Evolutionary conservation across 768 basidiomycete genomes (phyloP).

Genomic region (Paxillus involutus): DNA sequence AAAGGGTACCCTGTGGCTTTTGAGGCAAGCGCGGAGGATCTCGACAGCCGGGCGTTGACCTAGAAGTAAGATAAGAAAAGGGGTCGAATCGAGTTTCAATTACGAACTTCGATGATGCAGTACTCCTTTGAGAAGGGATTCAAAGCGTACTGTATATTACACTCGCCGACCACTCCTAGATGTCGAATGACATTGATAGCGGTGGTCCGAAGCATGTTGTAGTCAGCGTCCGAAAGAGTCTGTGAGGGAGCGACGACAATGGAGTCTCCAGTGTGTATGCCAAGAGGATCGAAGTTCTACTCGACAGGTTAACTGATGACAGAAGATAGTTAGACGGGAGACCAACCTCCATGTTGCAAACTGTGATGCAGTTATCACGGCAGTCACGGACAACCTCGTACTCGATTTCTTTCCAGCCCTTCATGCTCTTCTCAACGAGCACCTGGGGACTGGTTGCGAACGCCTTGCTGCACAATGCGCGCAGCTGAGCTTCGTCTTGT

Average conservation of each 20-base stretch:
- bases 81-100: background rate
- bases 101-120: constrained; percentile 90
- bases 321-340: background rate
- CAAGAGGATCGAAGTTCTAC: constrained; percentile 98
- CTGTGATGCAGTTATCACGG: constrained; percentile 97
- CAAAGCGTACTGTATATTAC: constrained; percentile 98
- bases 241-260: constrained; percentile 98
- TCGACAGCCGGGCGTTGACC: constrained; percentile 97
- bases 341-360: constrained; percentile 99
- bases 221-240: constrained; percentile 97
- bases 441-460: constrained; percentile 98
- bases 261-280: constrained; percentile 98
- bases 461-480: constrained; percentile 87
- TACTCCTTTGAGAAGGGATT: constrained; percentile 95
- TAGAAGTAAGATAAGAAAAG: constrained; percentile 19
- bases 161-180: constrained; percentile 95
- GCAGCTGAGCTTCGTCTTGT: constrained; percentile 87
- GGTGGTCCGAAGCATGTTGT: constrained; percentile 98
- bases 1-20: constrained; percentile 98
- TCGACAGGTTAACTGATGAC: background rate
- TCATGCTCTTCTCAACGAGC: constrained; percentile 99
- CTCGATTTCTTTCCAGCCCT: constrained; percentile 99
- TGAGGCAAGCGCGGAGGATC: constrained; percentile 96
- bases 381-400: constrained; percentile 99
- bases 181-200: constrained; percentile 99